These are phyloP conservation scores for Fomitopsis schrenkii DNA, from an alignment of 1,284 basidiomycete species.

Conservation along the genomic window DNA sequence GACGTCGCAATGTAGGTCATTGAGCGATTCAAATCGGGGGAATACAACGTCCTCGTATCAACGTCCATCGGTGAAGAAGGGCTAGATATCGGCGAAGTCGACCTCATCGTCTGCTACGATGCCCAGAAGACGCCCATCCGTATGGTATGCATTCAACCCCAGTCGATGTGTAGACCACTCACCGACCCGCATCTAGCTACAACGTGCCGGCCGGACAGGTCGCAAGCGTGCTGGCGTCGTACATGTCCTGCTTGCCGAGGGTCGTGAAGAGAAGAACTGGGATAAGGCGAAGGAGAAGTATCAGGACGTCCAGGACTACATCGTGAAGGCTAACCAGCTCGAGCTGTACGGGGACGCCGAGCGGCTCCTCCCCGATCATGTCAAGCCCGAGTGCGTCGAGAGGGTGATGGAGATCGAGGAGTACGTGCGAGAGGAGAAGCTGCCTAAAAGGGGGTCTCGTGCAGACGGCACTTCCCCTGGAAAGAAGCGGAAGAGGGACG, in stretches of 20 bases:
- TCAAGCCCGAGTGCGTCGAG: slow-evolving; percentile 77
- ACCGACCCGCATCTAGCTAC: slow-evolving; percentile 54
- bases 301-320: slow-evolving; percentile 85
- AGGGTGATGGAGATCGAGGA: slow-evolving; percentile 77
- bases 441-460: slow-evolving; percentile 29
- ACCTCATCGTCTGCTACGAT: slow-evolving; percentile 96
- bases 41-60: slow-evolving; percentile 91
- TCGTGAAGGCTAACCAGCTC: slow-evolving; percentile 81
- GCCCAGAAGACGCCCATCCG: slow-evolving; percentile 95
- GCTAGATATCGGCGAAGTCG: slow-evolving; percentile 99
- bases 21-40: slow-evolving; percentile 81
- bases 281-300: slow-evolving; percentile 88
- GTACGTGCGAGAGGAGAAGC: slow-evolving; percentile 53
- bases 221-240: slow-evolving; percentile 90
- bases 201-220: slow-evolving; percentile 95
- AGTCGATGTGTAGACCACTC: not conserved
- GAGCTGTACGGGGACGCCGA: slow-evolving; percentile 92
- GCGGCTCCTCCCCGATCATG: slow-evolving; percentile 77
- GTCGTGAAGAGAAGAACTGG: slow-evolving; percentile 90
- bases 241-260: slow-evolving; percentile 90
- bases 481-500: slow-evolving; percentile 68
- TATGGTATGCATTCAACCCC: slow-evolving; percentile 59
- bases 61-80: slow-evolving; percentile 99
- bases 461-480: slow-evolving; percentile 18
- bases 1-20: slow-evolving; percentile 56